Evolutionary conservation across 2,329 filamentous ascomycete species (phyloP).

Genomic region (Phoma herbarum): DNA sequence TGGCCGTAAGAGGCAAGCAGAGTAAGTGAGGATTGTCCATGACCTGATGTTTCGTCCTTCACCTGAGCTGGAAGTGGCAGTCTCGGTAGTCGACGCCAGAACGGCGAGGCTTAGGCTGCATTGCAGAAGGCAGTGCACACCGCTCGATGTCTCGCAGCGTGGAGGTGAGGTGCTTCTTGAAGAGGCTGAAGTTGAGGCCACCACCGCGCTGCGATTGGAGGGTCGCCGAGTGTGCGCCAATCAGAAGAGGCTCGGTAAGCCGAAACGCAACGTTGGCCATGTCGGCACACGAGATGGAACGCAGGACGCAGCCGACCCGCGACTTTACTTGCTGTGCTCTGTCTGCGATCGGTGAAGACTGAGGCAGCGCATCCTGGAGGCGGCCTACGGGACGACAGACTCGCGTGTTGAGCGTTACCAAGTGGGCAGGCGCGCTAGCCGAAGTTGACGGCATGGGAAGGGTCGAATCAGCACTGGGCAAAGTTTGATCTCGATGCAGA

Average conservation of each 20-base stretch:
- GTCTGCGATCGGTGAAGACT: slow-evolving; percentile 14
- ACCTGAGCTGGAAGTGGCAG: neutral
- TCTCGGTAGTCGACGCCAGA: neutral
- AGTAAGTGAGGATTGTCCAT: slow-evolving; percentile 1
- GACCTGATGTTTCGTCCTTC: slow-evolving; percentile 1
- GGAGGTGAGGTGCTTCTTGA: slow-evolving; percentile 3
- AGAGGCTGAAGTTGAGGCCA: slow-evolving; percentile 5
- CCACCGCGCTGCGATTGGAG: slow-evolving; percentile 5
- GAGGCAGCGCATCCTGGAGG: slow-evolving; percentile 13
- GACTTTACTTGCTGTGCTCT: slow-evolving; percentile 3
- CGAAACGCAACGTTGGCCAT: slow-evolving; percentile 15
- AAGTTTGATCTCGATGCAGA: slow-evolving; percentile 11
- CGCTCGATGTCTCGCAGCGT: slow-evolving; percentile 13
- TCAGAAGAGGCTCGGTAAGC: slow-evolving; percentile 8
- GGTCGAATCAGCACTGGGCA: neutral
- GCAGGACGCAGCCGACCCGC: slow-evolving; percentile 8
- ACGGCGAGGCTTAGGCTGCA: neutral
- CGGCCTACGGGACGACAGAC: slow-evolving; percentile 6
- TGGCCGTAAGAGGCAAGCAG: slow-evolving; percentile 10
- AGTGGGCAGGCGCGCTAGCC: slow-evolving; percentile 15
- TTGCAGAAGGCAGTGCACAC: slow-evolving; percentile 9
- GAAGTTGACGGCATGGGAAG: neutral
- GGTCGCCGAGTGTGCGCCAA: neutral
- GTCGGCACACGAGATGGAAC: slow-evolving; percentile 9
- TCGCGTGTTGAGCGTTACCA: slow-evolving; percentile 1